These are phyloP conservation scores for Venturia pyrina DNA, from an alignment of 2,329 filamentous ascomycete genomes.

Conservation along the genomic window DNA sequence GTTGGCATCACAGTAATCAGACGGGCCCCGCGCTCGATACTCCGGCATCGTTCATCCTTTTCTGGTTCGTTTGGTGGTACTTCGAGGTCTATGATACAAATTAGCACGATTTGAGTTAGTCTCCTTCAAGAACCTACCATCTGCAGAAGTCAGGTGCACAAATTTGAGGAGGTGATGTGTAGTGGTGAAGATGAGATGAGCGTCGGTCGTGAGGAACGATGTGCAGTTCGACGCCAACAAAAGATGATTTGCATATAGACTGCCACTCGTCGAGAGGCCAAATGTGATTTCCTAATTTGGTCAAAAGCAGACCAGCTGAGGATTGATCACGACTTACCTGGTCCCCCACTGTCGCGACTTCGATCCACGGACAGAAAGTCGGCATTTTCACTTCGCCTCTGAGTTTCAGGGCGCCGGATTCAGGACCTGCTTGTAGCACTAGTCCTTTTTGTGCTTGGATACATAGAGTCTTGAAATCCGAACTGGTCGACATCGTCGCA, in stretches of 20 bases:
- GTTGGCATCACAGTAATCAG: conserved; percentile 85
- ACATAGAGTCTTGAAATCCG: neutral
- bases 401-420: neutral
- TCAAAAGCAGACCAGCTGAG: neutral
- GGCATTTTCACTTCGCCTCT: conserved; percentile 1
- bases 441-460: neutral
- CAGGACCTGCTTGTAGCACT: neutral
- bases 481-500: neutral
- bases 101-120: neutral
- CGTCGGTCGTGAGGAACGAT: conserved; percentile 72
- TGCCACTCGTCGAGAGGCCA: conserved; percentile 65
- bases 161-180: conserved; percentile 91
- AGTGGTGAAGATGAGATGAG: conserved; percentile 85
- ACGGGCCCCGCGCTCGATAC: conserved; percentile 78
- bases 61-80: conserved; percentile 83
- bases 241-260: conserved; percentile 66
- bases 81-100: conserved; percentile 55
- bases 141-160: conserved; percentile 60
- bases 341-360: conserved; percentile 28
- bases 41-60: conserved; percentile 82
- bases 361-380: conserved; percentile 24
- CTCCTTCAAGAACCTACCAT: conserved; percentile 41
- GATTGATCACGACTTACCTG: conserved; percentile 23
- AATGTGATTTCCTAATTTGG: conserved; percentile 37
- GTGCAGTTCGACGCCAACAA: conserved; percentile 79